These are phyloP conservation scores for Lyophyllum shimeji DNA, from an alignment of 768 basidiomycete species.

Conservation along the genomic window DNA sequence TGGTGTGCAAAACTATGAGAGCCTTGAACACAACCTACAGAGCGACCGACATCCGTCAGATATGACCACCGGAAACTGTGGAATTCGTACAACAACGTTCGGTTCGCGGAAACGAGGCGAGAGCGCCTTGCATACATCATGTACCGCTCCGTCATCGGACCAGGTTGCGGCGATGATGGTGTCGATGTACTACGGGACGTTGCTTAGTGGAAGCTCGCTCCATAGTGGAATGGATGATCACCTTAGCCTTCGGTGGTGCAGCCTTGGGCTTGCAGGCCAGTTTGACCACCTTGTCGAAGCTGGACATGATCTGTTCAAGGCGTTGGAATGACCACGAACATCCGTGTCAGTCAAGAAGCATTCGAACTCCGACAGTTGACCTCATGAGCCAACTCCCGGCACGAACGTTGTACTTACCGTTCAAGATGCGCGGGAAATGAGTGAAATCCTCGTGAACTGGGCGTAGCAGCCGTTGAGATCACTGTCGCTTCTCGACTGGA, in stretches of 20 bases:
- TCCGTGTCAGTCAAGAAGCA: slow-evolving; percentile 12
- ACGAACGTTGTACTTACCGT: neutral
- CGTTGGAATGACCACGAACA: slow-evolving; percentile 16
- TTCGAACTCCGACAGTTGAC: slow-evolving; percentile 18
- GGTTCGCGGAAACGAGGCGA: slow-evolving; percentile 85
- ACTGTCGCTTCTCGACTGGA: too few relatives aligned
- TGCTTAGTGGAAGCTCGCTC: slow-evolving; percentile 4
- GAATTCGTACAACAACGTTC: slow-evolving; percentile 74
- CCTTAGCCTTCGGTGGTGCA: slow-evolving; percentile 94
- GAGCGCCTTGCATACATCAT: slow-evolving; percentile 91
- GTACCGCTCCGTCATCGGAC: slow-evolving; percentile 89
- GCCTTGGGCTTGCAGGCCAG: slow-evolving; percentile 97
- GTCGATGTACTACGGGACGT: slow-evolving; percentile 78
- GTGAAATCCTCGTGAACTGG: too few relatives aligned
- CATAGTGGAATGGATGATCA: slow-evolving; percentile 25
- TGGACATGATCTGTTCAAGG: slow-evolving; percentile 51
- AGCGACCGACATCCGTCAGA: slow-evolving; percentile 3
- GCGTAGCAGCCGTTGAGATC: too few relatives aligned
- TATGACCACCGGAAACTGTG: neutral
- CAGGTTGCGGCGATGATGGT: slow-evolving; percentile 96
- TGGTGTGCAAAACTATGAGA: slow-evolving; percentile 89
- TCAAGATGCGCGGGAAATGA: neutral
- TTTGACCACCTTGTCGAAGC: slow-evolving; percentile 91
- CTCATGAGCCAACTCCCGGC: neutral
- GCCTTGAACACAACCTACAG: slow-evolving; percentile 97